Base-by-base conservation (phyloP, 805 yeast genomes). In the Wickerhamiella australiensis region DNA sequence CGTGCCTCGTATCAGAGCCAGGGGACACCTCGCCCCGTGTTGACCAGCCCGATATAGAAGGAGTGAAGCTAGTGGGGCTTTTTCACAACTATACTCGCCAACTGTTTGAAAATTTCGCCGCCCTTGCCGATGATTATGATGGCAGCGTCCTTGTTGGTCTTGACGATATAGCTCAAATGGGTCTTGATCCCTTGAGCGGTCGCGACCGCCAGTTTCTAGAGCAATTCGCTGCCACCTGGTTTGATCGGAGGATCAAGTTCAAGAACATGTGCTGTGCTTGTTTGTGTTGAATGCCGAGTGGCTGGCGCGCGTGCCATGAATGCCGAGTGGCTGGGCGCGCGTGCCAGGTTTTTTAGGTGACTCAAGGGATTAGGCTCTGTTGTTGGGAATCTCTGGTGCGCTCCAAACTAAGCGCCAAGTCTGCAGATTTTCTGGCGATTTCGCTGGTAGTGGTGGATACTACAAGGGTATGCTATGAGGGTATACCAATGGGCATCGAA, bases 151-250 rank as follows among this genome's bases (percentile, higher is more conserved):
- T 46, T 12, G 59, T 74, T n/a, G 71, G 68, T 29, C 65, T 65
- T 11, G 65, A 70, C 18, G 81, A 77, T 57, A 56, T 77, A 38
- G 61, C 66, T 21, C 78, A 75, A 51, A 74, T 77, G 78, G 82
- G 82, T 1, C 61, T 77, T 38, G 81, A 77, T 57, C 79, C 81
- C 3, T 68, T 73, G 53, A 69, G 76, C 20, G 22, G 56, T 1
- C 59, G 64, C 5, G 82, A 77, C 58, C 57, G 70, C 13, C 65
- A 65, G 23, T 77, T 78, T 57, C 58, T 76, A 12, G 53, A 63
- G 27, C 64, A 67, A 9, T 61, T 77, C 38, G 67, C 73, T 1
- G 58, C 62, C 8, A 54, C 66, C 2, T 77, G 79, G 77, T 77
- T 75, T 72, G 68, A 68, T 13, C 63, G 70, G 5, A 68, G 65